These are phyloP conservation scores for Aspergillus sp. DNA, from an alignment of 2,329 filamentous ascomycete genomes.

Conservation along the genomic window DNA sequence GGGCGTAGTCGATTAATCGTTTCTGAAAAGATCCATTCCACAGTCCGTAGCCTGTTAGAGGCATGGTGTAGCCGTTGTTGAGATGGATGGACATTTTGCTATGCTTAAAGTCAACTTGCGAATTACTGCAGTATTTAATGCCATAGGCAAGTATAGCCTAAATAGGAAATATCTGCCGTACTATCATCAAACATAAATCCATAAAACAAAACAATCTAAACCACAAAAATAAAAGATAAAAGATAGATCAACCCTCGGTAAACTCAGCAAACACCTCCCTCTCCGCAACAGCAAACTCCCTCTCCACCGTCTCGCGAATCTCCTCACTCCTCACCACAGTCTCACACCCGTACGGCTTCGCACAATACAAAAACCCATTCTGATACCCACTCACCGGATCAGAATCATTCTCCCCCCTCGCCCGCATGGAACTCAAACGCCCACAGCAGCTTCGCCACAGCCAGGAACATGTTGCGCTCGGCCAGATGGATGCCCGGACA, in stretches of 20 bases:
- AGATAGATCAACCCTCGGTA: too few species aligned
- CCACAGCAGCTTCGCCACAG: constrained; percentile 50
- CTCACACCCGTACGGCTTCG: background rate
- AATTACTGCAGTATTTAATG: too few species aligned
- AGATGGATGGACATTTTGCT: too few species aligned
- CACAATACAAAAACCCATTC: background rate
- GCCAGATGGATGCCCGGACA: constrained; percentile 46
- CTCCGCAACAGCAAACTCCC: too few species aligned
- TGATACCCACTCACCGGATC: background rate
- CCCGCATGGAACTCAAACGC: constrained; percentile 22
- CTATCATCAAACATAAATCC: too few species aligned
- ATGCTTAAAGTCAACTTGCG: too few species aligned
- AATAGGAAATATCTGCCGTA: too few species aligned
- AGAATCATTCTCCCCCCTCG: background rate
- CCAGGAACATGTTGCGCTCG: constrained; percentile 45
- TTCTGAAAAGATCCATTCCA: too few species aligned
- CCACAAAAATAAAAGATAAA: too few species aligned
- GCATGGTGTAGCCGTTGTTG: constrained; percentile 22
- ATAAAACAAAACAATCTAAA: too few species aligned
- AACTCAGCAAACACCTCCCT: too few species aligned
- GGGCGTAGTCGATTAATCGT: constrained; percentile 64
- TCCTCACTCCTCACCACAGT: background rate
- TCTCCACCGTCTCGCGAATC: background rate
- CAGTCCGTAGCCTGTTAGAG: constrained; percentile 48
- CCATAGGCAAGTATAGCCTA: too few species aligned